These are phyloP conservation scores for Calonectria montana DNA, from an alignment of 2,329 filamentous ascomycete genomes.

Conservation along the genomic window DNA sequence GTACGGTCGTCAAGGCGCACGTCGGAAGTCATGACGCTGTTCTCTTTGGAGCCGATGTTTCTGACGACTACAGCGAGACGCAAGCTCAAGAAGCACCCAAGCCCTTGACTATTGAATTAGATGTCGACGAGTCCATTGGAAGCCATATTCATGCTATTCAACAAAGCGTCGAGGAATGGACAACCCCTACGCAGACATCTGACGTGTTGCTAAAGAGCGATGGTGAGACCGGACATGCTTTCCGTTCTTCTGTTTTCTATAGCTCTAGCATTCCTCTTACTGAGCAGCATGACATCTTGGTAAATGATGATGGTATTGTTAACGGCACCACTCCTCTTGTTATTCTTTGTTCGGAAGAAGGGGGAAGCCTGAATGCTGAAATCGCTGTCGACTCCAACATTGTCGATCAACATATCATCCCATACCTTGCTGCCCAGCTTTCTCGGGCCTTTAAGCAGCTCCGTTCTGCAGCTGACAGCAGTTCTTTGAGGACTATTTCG, in stretches of 20 bases:
- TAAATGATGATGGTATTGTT: not conserved
- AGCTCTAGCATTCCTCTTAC: not conserved
- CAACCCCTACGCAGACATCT: not conserved
- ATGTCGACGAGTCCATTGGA: not conserved
- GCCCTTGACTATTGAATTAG: not conserved
- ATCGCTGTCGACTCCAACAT: not conserved
- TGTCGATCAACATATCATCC: conserved; percentile 8
- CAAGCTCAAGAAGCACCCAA: not conserved
- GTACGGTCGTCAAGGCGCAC: not conserved
- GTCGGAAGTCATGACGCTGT: not conserved
- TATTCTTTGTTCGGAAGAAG: not conserved
- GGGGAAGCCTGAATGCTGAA: not conserved
- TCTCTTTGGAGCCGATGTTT: not conserved
- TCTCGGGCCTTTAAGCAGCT: conserved; percentile 9
- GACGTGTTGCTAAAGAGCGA: not conserved
- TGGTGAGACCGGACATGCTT: not conserved
- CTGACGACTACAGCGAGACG: not conserved
- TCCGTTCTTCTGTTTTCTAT: not conserved
- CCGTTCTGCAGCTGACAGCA: not conserved
- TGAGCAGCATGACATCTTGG: not conserved
- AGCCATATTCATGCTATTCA: not conserved
- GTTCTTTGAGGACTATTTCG: not conserved
- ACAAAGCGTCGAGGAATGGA: not conserved
- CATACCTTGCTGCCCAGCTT: not conserved
- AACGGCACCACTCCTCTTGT: not conserved